A percentile compares a stretch with the other conserved stretches of the same genome.
phyloP scores from a whole-genome alignment of 257 asterid species.

The Ehretia macrophylla region DNA sequence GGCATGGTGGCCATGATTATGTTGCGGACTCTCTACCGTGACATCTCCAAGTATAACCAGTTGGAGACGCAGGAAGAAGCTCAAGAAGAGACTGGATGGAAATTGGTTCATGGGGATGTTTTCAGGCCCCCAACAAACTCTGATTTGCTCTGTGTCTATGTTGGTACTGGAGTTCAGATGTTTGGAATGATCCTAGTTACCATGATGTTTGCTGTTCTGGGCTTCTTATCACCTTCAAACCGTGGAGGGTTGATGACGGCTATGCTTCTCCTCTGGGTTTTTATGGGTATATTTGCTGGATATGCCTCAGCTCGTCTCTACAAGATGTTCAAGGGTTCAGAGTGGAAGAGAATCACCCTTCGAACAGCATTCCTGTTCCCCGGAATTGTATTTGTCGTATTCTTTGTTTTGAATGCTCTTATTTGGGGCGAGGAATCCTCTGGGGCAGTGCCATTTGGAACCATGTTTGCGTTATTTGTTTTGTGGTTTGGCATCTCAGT shows the following conservation, averaged over 20 bases:
- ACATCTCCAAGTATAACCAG: constrained; percentile 82
- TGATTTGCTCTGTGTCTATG: constrained; percentile 70
- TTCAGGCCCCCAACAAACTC: constrained; percentile 84
- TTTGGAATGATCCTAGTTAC: constrained; percentile 77
- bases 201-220: constrained; percentile 76
- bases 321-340: constrained; percentile 87
- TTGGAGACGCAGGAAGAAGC: constrained; percentile 95
- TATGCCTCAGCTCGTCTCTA: constrained; percentile 79
- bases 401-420: constrained; percentile 71
- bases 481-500: constrained; percentile 88
- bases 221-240: constrained; percentile 88
- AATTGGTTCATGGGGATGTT: constrained; percentile 86
- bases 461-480: constrained; percentile 73
- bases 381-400: constrained; percentile 51
- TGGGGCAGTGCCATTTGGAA: constrained; percentile 89
- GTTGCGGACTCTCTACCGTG: constrained; percentile 84
- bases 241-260: constrained; percentile 94
- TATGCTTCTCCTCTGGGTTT: constrained; percentile 86
- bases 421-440: constrained; percentile 92
- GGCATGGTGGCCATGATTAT: constrained; percentile 97
- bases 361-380: constrained; percentile 78
- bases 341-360: constrained; percentile 83
- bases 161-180: constrained; percentile 87
- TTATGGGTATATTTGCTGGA: constrained; percentile 90
- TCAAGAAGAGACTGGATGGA: constrained; percentile 97